Evolutionary conservation across 225 moss, liverwort and hornwort species (phyloP).

Genomic region (Climacium dendroides): DNA sequence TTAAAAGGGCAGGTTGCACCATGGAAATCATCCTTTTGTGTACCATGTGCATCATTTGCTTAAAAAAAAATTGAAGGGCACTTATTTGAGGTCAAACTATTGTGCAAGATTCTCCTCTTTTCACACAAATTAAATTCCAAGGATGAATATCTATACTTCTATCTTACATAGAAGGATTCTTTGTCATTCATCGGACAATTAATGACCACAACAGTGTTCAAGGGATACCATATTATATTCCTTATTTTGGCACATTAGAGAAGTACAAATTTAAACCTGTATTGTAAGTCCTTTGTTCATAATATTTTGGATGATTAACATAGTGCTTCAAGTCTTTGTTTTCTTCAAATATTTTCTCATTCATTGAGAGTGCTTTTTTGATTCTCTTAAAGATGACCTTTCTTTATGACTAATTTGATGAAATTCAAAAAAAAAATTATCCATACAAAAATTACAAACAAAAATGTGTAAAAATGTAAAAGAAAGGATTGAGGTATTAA

Average conservation of each 20-base stretch:
- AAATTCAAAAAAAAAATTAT: background rate
- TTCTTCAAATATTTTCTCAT: background rate
- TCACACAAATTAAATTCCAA: too few relatives aligned
- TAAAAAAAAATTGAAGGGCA: too few relatives aligned
- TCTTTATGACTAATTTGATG: background rate
- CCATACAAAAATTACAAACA: accelerated
- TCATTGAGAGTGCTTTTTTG: background rate
- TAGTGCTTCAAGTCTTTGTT: background rate
- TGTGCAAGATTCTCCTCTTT: too few relatives aligned
- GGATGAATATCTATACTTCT: too few relatives aligned
- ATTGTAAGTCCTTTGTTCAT: accelerated
- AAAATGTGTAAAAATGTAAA: background rate
- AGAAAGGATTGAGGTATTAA: accelerated
- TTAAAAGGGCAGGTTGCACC: too few relatives aligned
- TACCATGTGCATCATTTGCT: too few relatives aligned
- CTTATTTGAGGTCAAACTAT: too few relatives aligned
- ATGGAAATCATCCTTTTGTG: too few relatives aligned
- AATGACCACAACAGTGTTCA: too few relatives aligned
- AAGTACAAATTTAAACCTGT: too few relatives aligned
- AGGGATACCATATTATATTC: background rate
- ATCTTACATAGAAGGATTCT: too few relatives aligned
- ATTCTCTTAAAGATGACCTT: accelerated
- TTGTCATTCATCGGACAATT: too few relatives aligned
- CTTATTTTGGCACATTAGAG: background rate
- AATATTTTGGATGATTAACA: background rate